Evolutionary conservation across 192 early-diverging fungal genomes (phyloP).

Genomic region (Lobosporangium transversale): DNA sequence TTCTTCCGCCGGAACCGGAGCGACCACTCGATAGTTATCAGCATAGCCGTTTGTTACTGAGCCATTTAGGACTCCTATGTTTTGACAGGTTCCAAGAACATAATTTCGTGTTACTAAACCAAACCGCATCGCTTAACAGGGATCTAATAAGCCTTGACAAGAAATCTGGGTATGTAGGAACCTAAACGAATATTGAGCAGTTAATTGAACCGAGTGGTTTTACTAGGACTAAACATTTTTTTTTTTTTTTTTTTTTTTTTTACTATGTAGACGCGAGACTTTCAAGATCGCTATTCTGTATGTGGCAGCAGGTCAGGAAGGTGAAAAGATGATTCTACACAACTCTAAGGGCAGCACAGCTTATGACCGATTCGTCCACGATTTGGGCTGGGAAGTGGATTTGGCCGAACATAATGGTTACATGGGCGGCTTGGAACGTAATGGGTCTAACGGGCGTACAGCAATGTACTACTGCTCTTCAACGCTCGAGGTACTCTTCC

Average conservation of each 20-base stretch:
- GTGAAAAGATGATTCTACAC: constrained; percentile 84
- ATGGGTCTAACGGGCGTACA: constrained; percentile 75
- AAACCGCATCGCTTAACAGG: constrained; percentile 68
- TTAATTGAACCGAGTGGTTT: no score
- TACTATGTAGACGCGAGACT: constrained; percentile 71
- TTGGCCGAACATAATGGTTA: constrained; percentile 86
- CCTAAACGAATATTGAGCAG: no score
- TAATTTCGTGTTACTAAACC: constrained; percentile 73
- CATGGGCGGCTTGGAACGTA: constrained; percentile 86
- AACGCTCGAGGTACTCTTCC: constrained; percentile 89
- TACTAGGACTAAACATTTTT: not conserved
- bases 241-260: constrained; percentile 18
- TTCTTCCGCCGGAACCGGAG: constrained; percentile 59
- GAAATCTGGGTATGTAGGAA: constrained; percentile 71
- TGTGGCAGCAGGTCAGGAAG: constrained; percentile 91
- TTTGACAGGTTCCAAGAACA: constrained; percentile 80
- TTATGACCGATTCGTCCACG: constrained; percentile 87
- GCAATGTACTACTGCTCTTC: constrained; percentile 90
- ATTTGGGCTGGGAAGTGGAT: constrained; percentile 95
- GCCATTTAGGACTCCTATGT: constrained; percentile 77
- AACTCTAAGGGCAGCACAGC: constrained; percentile 77
- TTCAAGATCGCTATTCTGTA: constrained; percentile 94
- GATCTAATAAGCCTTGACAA: constrained; percentile 84
- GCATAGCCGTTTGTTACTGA: constrained; percentile 74
- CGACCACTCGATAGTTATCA: constrained; percentile 65